Percentiles rank a stretch among this genome's conserved stretches.
These are phyloP conservation scores for Neoboletus subvelutipes DNA, from an alignment of 768 basidiomycete genomes.

Conservation along the genomic window DNA sequence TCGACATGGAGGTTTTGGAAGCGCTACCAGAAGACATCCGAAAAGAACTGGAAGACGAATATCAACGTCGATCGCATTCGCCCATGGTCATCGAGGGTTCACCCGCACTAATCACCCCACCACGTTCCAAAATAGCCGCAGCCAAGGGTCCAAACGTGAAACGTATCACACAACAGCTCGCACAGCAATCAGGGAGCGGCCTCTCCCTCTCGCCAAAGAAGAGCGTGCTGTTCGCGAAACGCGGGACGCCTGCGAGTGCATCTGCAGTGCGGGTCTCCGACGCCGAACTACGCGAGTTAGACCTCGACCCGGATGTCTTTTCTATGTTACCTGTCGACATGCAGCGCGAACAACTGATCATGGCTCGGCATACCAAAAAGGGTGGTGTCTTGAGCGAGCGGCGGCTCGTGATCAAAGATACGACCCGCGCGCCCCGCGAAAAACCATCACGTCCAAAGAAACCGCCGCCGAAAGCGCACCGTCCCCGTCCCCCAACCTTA, in stretches of 20 bases:
- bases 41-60: slow-evolving; percentile 65
- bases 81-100: slow-evolving; percentile 35
- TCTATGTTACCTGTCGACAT: slow-evolving; percentile 58
- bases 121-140: slow-evolving; percentile 10
- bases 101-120: neutral
- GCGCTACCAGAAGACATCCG: slow-evolving; percentile 70
- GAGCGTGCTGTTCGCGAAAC: slow-evolving; percentile 39
- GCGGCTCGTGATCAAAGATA: slow-evolving; percentile 50
- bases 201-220: slow-evolving; percentile 41
- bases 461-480: slow-evolving; percentile 57
- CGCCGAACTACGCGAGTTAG: slow-evolving; percentile 58
- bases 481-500: slow-evolving; percentile 48
- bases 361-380: slow-evolving; percentile 50
- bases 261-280: slow-evolving; percentile 47
- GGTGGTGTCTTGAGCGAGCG: slow-evolving; percentile 39
- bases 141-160: slow-evolving; percentile 47
- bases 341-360: slow-evolving; percentile 73
- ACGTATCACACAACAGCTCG: slow-evolving; percentile 63
- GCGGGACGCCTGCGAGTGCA: slow-evolving; percentile 24
- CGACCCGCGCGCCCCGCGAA: slow-evolving; percentile 30
- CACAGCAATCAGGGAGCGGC: slow-evolving; percentile 48
- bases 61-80: slow-evolving; percentile 57
- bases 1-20: slow-evolving; percentile 68
- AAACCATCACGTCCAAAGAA: slow-evolving; percentile 38
- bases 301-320: slow-evolving; percentile 76